Evolutionary conservation across 2,329 filamentous ascomycete species (phyloP).

Genomic region (Berkeleyomyces basicola): DNA sequence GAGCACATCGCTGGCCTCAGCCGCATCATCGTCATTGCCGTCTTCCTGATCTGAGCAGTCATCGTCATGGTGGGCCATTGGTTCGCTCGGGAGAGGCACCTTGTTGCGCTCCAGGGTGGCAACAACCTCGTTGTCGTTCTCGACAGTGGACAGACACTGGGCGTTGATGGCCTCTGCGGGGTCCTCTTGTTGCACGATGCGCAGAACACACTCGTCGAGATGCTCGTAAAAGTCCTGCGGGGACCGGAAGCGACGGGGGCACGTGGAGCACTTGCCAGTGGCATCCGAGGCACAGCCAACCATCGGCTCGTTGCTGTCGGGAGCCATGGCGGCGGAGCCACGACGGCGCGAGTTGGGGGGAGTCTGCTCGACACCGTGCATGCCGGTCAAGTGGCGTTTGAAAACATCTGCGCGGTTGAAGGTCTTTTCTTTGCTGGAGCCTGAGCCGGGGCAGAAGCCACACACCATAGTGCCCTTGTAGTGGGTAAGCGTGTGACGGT

Average conservation of each 20-base stretch:
- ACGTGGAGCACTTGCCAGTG: constrained; percentile 91
- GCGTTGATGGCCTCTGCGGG: constrained; percentile 53
- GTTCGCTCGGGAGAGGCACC: constrained; percentile 32
- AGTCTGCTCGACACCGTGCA: constrained; percentile 85
- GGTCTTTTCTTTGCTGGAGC: constrained; percentile 78
- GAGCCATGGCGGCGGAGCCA: constrained; percentile 18
- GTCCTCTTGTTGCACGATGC: constrained; percentile 56
- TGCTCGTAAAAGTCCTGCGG: constrained; percentile 98
- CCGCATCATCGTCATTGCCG: constrained; percentile 31
- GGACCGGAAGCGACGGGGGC: constrained; percentile 75
- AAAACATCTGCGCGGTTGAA: constrained; percentile 94
- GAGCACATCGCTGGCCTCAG: constrained; percentile 19
- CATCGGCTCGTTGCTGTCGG: constrained; percentile 39
- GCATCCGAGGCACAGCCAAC: constrained; percentile 58
- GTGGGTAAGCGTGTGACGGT: constrained; percentile 81
- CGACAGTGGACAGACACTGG: constrained; percentile 47
- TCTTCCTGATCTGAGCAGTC: constrained; percentile 40
- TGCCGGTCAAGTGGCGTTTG: constrained; percentile 80
- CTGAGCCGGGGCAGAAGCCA: constrained; percentile 80
- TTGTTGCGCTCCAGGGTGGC: constrained; percentile 49
- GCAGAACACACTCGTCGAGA: constrained; percentile 60
- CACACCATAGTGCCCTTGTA: constrained; percentile 98
- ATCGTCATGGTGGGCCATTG: constrained; percentile 32
- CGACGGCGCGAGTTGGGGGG: constrained; percentile 82
- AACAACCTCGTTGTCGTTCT: constrained; percentile 44